A percentile compares a stretch with the other conserved stretches of the same genome.
phyloP scores from a whole-genome alignment of 768 basidiomycete genomes.

The Pisolithus orientalis region DNA sequence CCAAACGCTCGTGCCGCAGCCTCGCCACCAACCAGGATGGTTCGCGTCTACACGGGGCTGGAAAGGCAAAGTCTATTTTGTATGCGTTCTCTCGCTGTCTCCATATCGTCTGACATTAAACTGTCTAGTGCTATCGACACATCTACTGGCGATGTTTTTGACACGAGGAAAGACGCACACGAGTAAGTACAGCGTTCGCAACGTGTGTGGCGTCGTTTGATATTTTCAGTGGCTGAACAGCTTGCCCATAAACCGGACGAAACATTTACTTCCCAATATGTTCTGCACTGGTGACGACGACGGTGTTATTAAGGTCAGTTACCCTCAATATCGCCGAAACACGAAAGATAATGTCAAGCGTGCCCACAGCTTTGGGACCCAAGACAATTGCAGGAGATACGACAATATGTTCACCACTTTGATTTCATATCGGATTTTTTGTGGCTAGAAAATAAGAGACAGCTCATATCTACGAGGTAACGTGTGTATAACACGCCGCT shows the following conservation, averaged over 20 bases:
- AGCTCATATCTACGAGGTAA: conserved; percentile 84
- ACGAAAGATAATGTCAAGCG: neutral
- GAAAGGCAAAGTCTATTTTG: conserved; percentile 78
- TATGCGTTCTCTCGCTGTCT: conserved; percentile 34
- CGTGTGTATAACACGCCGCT: conserved; percentile 7
- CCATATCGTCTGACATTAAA: conserved; percentile 9
- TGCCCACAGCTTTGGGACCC: conserved; percentile 80
- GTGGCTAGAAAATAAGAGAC: conserved; percentile 78
- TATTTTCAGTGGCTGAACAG: conserved; percentile 39
- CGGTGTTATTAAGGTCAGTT: conserved; percentile 79
- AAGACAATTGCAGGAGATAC: conserved; percentile 54
- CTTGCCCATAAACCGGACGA: conserved; percentile 82
- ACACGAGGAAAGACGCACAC: conserved; percentile 49
- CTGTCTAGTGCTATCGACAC: conserved; percentile 60
- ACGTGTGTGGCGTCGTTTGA: conserved; percentile 18
- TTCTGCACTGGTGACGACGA: conserved; percentile 90
- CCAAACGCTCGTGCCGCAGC: conserved; percentile 79
- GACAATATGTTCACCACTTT: conserved; percentile 79
- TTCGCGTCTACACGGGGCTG: conserved; percentile 63
- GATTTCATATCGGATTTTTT: conserved; percentile 93
- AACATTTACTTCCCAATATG: conserved; percentile 60
- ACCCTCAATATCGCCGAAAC: neutral
- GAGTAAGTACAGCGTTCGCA: conserved; percentile 46
- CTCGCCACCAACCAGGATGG: conserved; percentile 67
- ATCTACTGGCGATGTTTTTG: conserved; percentile 42